Evolutionary conservation across 164 flowering plant genomes (phyloP), one percentile per base, ranked within the genome.

Genomic region (Chloranthus sessilifolius): DNA sequence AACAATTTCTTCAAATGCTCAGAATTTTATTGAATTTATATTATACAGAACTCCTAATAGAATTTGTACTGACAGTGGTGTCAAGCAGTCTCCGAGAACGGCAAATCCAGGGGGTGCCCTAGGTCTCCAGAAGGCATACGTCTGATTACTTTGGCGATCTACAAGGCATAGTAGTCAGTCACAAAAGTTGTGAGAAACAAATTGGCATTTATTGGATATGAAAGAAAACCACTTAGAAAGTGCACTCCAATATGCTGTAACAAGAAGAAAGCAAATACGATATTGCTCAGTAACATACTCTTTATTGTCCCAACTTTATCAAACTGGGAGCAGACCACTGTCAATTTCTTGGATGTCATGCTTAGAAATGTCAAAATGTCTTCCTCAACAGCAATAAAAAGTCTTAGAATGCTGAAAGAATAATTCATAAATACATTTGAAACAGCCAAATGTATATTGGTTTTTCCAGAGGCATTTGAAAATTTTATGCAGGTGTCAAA

Each of bases 41-140:
- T 38, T 29, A 15, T 20, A n/a, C 48, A 31, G 17, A 15, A 15
- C 30, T 30, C 4, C 26, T 25, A 11, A 2, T 25, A 42, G 42
- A 26, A 29, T 7, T 27, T 55, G 43, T 51, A 78, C 97, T 78
- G 16, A 94, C 99, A 75, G n/a, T 56, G 99, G 97, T 38, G 92
- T 94, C 65, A 94, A 55, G 70, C 80, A 94, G 76, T 94, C 99
- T 25, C 97, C 97, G 53, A 94, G 82, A 58, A 81, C 74, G 36
- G 82, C 90, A 74, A 80, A 94, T 50, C 99, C 99, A 66, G 86
- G 86, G 36, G 99, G 97, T 38, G 96, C 95, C 56, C 72, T 87
- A 38, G 99, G 88, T 63, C 95, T 79, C 99, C 99, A 94, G 46
- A 94, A 81, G 11, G 85, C 74, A 71, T 75, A 87, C 43, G 67